These are phyloP conservation scores for Mycosphaerella sp. DNA, from an alignment of 2,329 filamentous ascomycete genomes.

Conservation along the genomic window DNA sequence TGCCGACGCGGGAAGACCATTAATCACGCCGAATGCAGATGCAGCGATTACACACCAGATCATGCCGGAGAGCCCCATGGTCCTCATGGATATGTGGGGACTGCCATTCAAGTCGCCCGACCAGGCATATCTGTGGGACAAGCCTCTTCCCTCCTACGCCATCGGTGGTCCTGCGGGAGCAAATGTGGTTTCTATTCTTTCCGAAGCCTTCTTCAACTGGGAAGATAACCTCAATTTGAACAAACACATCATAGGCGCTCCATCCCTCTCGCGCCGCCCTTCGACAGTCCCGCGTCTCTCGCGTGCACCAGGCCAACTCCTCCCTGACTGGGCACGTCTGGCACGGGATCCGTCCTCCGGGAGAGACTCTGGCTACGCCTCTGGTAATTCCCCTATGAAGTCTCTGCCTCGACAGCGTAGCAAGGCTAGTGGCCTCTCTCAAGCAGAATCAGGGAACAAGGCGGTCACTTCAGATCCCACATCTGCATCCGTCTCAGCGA, in stretches of 20 bases:
- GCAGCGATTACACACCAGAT: constrained; percentile 59
- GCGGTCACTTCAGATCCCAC: constrained; percentile 2
- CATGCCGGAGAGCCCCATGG: constrained; percentile 57
- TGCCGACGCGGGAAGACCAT: constrained; percentile 45
- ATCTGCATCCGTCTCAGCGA: background rate
- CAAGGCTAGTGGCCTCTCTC: constrained; percentile 21
- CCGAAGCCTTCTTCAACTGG: constrained; percentile 75
- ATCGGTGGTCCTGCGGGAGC: constrained; percentile 46
- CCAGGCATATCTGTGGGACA: constrained; percentile 59
- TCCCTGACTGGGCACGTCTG: constrained; percentile 29
- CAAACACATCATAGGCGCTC: constrained; percentile 52
- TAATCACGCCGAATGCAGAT: constrained; percentile 54
- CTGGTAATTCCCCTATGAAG: constrained; percentile 20
- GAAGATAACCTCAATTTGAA: constrained; percentile 62
- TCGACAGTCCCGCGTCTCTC: constrained; percentile 26
- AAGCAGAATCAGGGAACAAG: constrained; percentile 10
- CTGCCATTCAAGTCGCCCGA: constrained; percentile 60
- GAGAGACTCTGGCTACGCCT: constrained; percentile 31
- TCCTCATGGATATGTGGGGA: constrained; percentile 76
- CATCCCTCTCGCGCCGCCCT: constrained; percentile 24
- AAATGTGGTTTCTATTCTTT: constrained; percentile 64
- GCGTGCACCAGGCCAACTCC: constrained; percentile 24
- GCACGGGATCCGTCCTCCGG: constrained; percentile 27
- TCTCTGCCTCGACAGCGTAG: constrained; percentile 23
- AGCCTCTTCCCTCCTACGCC: constrained; percentile 65